These are phyloP conservation scores for Xylariaceae sp. DNA, from an alignment of 2,329 filamentous ascomycete species.

Conservation along the genomic window DNA sequence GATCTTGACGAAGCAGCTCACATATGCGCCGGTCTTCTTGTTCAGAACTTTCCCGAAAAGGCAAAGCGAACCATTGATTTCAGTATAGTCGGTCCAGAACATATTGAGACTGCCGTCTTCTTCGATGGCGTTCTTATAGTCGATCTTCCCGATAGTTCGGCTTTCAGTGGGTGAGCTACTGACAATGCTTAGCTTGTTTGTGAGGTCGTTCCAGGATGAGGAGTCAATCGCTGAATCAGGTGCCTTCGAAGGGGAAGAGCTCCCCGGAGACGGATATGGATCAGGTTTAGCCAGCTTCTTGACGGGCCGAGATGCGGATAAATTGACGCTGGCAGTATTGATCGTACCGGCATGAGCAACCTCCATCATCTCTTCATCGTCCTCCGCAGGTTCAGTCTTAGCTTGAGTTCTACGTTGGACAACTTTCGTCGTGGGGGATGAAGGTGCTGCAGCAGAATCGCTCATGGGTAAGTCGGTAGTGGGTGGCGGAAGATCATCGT, in stretches of 20 bases:
- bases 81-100: slow-evolving; percentile 97
- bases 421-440: slow-evolving; percentile 81
- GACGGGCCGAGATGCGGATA: slow-evolving; percentile 76
- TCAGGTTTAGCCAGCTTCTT: slow-evolving; percentile 73
- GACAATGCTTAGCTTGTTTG: slow-evolving; percentile 81
- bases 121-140: slow-evolving; percentile 84
- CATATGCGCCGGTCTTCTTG: slow-evolving; percentile 75
- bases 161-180: slow-evolving; percentile 70
- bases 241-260: slow-evolving; percentile 73
- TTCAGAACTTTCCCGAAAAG: slow-evolving; percentile 96
- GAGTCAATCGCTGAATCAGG: slow-evolving; percentile 69
- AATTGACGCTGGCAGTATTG: slow-evolving; percentile 75
- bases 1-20: slow-evolving; percentile 94
- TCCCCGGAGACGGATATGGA: slow-evolving; percentile 69
- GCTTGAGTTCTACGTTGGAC: slow-evolving; percentile 69
- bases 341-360: slow-evolving; percentile 75
- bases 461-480: slow-evolving; percentile 70
- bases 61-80: slow-evolving; percentile 87
- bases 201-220: slow-evolving; percentile 85
- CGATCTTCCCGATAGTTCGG: slow-evolving; percentile 75
- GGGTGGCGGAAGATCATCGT: slow-evolving; percentile 59
- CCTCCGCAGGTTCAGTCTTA: slow-evolving; percentile 55
- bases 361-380: slow-evolving; percentile 85
- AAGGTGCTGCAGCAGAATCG: slow-evolving; percentile 70
- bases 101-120: slow-evolving; percentile 88